A percentile compares a stretch with the other conserved stretches of the same genome.
Conservation (phyloP, 1,284 basidiomycete genomes). For the Amylostereum areolatum region DNA sequence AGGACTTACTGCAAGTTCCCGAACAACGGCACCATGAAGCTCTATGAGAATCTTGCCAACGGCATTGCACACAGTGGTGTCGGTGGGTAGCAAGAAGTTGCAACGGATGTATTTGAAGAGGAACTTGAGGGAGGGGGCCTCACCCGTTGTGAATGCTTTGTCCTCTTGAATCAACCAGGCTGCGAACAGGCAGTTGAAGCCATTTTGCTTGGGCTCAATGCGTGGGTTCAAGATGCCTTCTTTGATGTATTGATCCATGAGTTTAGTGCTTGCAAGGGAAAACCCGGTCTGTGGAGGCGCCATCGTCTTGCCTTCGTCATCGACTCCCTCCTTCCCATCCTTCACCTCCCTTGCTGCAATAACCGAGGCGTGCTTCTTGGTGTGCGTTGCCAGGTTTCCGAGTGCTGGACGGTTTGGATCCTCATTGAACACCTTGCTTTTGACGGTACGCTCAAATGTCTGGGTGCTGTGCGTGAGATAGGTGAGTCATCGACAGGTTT, state of each 20-base stretch:
- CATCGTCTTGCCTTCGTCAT: no score
- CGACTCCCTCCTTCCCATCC: no score
- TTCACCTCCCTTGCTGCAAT: no score
- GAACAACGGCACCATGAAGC: slow-evolving; percentile 21
- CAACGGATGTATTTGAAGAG: slow-evolving; percentile 23
- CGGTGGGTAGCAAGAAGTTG: slow-evolving; percentile 18
- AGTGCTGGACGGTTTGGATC: not conserved
- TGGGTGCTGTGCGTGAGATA: not conserved
- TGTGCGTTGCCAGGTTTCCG: not conserved
- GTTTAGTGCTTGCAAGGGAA: not conserved
- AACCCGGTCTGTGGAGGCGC: not conserved
- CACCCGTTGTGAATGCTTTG: slow-evolving; percentile 24
- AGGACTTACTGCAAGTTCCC: slow-evolving; percentile 19
- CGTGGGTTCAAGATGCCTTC: not conserved
- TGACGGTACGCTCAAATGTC: not conserved
- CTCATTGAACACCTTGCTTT: not conserved
- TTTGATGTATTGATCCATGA: not conserved
- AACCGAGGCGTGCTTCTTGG: not conserved
- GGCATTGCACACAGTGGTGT: slow-evolving; percentile 24
- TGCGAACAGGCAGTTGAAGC: slow-evolving; percentile 23
- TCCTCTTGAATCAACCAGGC: slow-evolving; percentile 27
- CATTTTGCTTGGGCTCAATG: slow-evolving; percentile 3
- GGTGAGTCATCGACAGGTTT: no score
- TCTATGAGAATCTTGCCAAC: slow-evolving; percentile 19
- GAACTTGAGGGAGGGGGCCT: slow-evolving; percentile 16